These are phyloP conservation scores for Plasmopara muralis DNA, from an alignment of 352 stramenopile genomes.

Conservation along the genomic window DNA sequence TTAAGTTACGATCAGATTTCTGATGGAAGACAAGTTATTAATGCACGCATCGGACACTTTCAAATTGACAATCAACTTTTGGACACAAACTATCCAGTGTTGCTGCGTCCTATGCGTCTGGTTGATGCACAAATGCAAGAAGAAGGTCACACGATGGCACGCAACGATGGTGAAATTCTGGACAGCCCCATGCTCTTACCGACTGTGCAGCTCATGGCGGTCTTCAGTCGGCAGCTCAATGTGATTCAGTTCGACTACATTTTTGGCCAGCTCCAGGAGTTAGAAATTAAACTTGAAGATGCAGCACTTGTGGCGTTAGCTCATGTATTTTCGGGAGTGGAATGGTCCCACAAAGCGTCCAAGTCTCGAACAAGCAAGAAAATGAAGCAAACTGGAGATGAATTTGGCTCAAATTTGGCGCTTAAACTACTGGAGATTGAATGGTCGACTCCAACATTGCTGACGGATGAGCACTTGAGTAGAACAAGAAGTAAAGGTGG, in stretches of 20 bases:
- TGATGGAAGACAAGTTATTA: slow-evolving; percentile 69
- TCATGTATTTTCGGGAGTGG: slow-evolving; percentile 65
- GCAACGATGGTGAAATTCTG: slow-evolving; percentile 16
- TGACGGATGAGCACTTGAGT: slow-evolving; percentile 22
- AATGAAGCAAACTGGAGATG: slow-evolving; percentile 10
- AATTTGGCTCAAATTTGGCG: slow-evolving; percentile 44
- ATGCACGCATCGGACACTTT: slow-evolving; percentile 67
- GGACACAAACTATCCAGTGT: slow-evolving; percentile 78
- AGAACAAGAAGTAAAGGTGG: slow-evolving; percentile 30
- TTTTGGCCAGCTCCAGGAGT: slow-evolving; percentile 77
- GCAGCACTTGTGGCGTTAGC: slow-evolving; percentile 66
- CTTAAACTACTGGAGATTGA: slow-evolving; percentile 49
- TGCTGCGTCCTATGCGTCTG: slow-evolving; percentile 63
- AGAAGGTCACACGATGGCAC: slow-evolving; percentile 29
- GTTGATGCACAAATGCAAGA: slow-evolving; percentile 64
- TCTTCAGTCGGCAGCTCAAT: slow-evolving; percentile 53
- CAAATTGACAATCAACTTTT: slow-evolving; percentile 83
- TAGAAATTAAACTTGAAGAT: slow-evolving; percentile 84
- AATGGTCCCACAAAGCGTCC: slow-evolving; percentile 41
- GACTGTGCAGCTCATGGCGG: slow-evolving; percentile 76
- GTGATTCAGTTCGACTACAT: slow-evolving; percentile 84
- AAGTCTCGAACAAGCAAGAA: slow-evolving; percentile 22
- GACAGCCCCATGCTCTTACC: slow-evolving; percentile 45
- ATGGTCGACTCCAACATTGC: slow-evolving; percentile 44
- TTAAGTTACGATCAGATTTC: slow-evolving; percentile 66